These are phyloP conservation scores for Pichia manshurica DNA, from an alignment of 805 yeast genomes.

Conservation along the genomic window DNA sequence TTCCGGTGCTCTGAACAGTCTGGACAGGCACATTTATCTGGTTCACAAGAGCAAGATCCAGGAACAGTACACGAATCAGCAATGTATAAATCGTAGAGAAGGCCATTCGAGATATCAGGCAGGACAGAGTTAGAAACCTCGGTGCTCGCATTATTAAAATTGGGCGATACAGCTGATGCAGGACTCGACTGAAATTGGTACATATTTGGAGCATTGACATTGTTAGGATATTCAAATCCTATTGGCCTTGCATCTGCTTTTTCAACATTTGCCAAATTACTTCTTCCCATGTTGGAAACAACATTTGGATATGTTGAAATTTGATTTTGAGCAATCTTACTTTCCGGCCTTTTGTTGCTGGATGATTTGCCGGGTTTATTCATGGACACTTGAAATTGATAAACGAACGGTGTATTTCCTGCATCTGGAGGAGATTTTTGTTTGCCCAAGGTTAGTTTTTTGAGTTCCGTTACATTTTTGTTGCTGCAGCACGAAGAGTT, in stretches of 20 bases:
- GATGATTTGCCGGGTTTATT: background rate
- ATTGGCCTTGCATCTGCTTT: too few species aligned
- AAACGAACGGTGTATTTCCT: background rate
- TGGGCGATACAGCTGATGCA: too few species aligned
- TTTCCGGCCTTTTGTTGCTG: background rate
- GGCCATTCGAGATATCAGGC: slow-evolving; percentile 1
- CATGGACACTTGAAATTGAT: slow-evolving; percentile 4
- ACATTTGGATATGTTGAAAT: too few species aligned
- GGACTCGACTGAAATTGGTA: too few species aligned
- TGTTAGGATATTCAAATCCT: too few species aligned
- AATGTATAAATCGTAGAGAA: slow-evolving; percentile 27
- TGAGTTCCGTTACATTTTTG: background rate
- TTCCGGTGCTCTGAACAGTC: slow-evolving; percentile 28
- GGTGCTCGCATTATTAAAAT: too few species aligned
- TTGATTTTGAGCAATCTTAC: background rate
- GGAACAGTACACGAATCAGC: slow-evolving; percentile 32
- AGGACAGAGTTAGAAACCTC: background rate
- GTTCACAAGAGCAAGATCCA: slow-evolving; percentile 32
- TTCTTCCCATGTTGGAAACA: too few species aligned
- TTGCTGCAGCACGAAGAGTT: background rate
- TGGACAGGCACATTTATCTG: slow-evolving; percentile 28
- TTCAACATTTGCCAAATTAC: too few species aligned
- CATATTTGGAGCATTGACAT: too few species aligned
- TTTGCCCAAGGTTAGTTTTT: background rate
- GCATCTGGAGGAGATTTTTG: background rate